Evolutionary conservation across 2,329 filamentous ascomycete species (phyloP).

Genomic region (Ascochyta rabiei): DNA sequence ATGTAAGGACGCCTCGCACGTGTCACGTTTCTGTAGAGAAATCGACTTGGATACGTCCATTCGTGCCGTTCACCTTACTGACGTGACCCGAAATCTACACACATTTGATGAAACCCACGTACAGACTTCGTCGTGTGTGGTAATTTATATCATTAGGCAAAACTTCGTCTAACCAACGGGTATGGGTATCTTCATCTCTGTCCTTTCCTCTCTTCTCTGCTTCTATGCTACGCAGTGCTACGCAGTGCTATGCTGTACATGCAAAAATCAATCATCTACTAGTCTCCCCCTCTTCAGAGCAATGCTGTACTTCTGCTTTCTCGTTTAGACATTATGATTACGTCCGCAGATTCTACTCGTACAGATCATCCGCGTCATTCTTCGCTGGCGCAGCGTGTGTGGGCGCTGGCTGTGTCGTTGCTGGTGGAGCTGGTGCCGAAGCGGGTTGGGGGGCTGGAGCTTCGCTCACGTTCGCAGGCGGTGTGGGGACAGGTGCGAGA

Average conservation of each 20-base stretch:
- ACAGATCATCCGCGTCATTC: constrained; percentile 25
- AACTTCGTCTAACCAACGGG: too few relatives aligned
- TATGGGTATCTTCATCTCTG: constrained; percentile 9
- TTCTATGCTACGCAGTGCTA: constrained; percentile 1
- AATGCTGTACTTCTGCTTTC: background rate
- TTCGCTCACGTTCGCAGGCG: constrained; percentile 4
- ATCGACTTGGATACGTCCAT: too few relatives aligned
- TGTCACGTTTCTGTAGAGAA: too few relatives aligned
- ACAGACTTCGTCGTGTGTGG: too few relatives aligned
- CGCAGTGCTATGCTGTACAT: background rate
- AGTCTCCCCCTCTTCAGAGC: background rate
- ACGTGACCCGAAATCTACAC: too few relatives aligned
- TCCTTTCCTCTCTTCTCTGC: background rate
- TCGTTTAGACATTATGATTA: background rate
- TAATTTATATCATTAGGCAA: too few relatives aligned
- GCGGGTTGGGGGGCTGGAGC: background rate
- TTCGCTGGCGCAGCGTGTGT: constrained; percentile 11
- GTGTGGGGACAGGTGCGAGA: background rate
- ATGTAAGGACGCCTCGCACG: too few relatives aligned
- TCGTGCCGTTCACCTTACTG: too few relatives aligned
- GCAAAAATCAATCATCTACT: too few relatives aligned
- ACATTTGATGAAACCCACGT: too few relatives aligned
- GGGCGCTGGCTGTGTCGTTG: background rate
- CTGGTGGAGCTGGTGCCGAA: background rate
- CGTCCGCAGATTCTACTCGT: constrained; percentile 16